A percentile compares a stretch with the other conserved stretches of the same genome.
These are phyloP conservation scores for Anisodus tanguticus DNA, from an alignment of 257 asterid genomes.

Conservation along the genomic window DNA sequence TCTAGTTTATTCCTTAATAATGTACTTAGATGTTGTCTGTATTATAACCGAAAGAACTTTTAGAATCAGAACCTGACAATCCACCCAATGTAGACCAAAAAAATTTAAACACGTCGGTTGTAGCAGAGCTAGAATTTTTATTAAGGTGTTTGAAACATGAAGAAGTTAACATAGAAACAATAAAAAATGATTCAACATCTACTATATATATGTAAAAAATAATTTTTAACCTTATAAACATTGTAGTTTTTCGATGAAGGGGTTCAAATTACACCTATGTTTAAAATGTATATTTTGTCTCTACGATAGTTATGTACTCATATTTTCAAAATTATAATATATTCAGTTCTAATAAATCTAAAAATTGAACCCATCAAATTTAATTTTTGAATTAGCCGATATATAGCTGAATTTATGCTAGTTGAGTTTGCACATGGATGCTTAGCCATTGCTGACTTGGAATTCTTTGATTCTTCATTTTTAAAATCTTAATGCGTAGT, in stretches of 20 bases:
- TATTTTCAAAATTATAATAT: neutral
- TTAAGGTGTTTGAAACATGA: too few relatives aligned
- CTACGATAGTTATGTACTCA: neutral
- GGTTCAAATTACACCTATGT: too few relatives aligned
- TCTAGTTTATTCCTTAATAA: conserved; percentile 16
- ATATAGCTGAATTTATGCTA: neutral
- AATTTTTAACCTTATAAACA: too few relatives aligned
- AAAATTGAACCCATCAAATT: neutral
- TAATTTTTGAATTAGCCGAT: neutral
- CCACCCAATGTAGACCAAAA: conserved; percentile 17
- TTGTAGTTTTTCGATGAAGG: too few relatives aligned
- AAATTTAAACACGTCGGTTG: too few relatives aligned
- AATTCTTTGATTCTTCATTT: neutral
- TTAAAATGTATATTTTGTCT: neutral
- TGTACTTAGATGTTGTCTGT: conserved; percentile 28
- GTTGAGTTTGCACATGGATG: conserved; percentile 13
- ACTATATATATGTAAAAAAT: too few relatives aligned
- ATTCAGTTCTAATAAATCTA: fast-evolving
- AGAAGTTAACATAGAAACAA: too few relatives aligned
- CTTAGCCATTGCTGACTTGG: conserved; percentile 25
- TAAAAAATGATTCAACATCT: too few relatives aligned
- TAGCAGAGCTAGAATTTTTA: too few relatives aligned
- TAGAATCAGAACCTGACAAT: neutral
- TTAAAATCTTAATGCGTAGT: neutral
- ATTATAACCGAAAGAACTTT: neutral